Conservation (phyloP, 306 rosid species). For the Medicago truncatula region MtrunA17r5.0-ANR NC_053047.1:25643501-25644000, state of each 20-base stretch:
- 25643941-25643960: slow-evolving; percentile 81
- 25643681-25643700: slow-evolving; percentile 75
- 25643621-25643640: slow-evolving; percentile 11
- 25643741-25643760: slow-evolving; percentile 85
- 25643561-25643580: too few relatives aligned
- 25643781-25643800: slow-evolving; percentile 82
- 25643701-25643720: slow-evolving; percentile 80
- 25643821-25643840: slow-evolving; percentile 37
- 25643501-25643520: slow-evolving; percentile 4
- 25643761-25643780: slow-evolving; percentile 81
- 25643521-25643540: too few relatives aligned
- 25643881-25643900: slow-evolving; percentile 30
- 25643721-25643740: slow-evolving; percentile 92
- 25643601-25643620: background rate
- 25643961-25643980: slow-evolving; percentile 76
- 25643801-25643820: slow-evolving; percentile 73
- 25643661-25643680: slow-evolving; percentile 57
- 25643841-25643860: slow-evolving; percentile 33
- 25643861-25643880: slow-evolving; percentile 30
- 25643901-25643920: slow-evolving; percentile 8
- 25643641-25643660: slow-evolving; percentile 41
- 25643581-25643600: slow-evolving; percentile 7
- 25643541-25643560: too few relatives aligned
- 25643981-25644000: slow-evolving; percentile 77
- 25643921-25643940: slow-evolving; percentile 30